Evolutionary conservation across 768 basidiomycete species (phyloP).

Genomic region (Leccinum rimulosum): DNA sequence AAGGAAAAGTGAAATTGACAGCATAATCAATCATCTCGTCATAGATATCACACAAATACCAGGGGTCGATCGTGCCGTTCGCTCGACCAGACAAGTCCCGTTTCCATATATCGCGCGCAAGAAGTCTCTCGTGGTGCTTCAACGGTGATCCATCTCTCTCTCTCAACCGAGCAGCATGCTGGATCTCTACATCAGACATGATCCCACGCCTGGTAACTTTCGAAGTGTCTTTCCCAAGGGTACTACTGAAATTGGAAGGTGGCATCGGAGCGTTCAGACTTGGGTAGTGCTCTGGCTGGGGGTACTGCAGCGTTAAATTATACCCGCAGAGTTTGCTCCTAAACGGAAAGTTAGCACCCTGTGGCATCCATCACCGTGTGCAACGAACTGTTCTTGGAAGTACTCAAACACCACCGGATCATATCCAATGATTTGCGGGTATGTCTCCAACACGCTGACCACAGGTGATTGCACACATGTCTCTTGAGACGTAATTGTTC

Average conservation of each 20-base stretch:
- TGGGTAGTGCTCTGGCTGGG: constrained; percentile 54
- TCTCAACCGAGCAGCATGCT: constrained; percentile 4
- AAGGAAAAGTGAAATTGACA: too few species aligned
- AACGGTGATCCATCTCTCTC: constrained; percentile 14
- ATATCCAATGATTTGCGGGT: constrained; percentile 73
- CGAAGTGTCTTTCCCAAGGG: not conserved
- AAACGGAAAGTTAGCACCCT: constrained; percentile 1
- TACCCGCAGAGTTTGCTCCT: constrained; percentile 64
- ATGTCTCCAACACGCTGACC: constrained; percentile 63
- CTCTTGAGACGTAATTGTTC: constrained; percentile 46
- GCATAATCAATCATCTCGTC: too few species aligned
- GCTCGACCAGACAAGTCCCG: too few species aligned
- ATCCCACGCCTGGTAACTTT: constrained; percentile 10
- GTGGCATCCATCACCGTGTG: not conserved
- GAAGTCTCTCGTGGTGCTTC: constrained; percentile 10
- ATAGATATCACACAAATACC: too few species aligned
- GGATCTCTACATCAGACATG: constrained; percentile 20
- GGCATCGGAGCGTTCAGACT: constrained; percentile 5
- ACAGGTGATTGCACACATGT: constrained; percentile 54
- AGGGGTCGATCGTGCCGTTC: too few species aligned
- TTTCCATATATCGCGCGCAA: too few species aligned
- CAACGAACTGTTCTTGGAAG: constrained; percentile 62
- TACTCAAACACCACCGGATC: constrained; percentile 64
- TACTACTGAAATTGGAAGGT: accelerated
- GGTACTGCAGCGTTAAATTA: constrained; percentile 66